These are phyloP conservation scores for Metschnikowia shivogae DNA, from an alignment of 805 yeast genomes.

Conservation along the genomic window DNA sequence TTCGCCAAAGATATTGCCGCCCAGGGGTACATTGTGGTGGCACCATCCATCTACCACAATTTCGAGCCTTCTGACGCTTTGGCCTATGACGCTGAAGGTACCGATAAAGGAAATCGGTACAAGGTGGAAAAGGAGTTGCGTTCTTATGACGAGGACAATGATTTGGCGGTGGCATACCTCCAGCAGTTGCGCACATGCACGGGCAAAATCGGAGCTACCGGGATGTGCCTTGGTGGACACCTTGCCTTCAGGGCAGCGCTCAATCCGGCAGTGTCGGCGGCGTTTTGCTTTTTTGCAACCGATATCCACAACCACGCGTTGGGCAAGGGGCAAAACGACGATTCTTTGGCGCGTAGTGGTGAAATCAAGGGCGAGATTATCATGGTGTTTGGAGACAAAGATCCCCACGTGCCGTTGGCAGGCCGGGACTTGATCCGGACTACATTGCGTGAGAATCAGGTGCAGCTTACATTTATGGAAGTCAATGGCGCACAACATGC, in stretches of 20 bases:
- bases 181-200: conserved; percentile 55
- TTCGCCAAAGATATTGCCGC: conserved; percentile 77
- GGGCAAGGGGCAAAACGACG: conserved; percentile 62
- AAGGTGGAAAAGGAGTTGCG: conserved; percentile 63
- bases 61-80: conserved; percentile 61
- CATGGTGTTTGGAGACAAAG: conserved; percentile 73
- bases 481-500: conserved; percentile 81
- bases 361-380: conserved; percentile 58
- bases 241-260: conserved; percentile 67
- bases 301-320: conserved; percentile 68
- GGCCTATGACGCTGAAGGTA: conserved; percentile 67
- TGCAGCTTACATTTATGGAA: conserved; percentile 68
- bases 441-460: conserved; percentile 53
- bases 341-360: conserved; percentile 54
- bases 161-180: conserved; percentile 60
- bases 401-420: conserved; percentile 73
- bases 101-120: conserved; percentile 67
- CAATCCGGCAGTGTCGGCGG: conserved; percentile 60
- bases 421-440: conserved; percentile 71
- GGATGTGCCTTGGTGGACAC: conserved; percentile 87
- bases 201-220: conserved; percentile 76
- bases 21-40: conserved; percentile 74
- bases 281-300: conserved; percentile 76
- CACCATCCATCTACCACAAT: conserved; percentile 77
- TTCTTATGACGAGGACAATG: conserved; percentile 74